Evolutionary conservation across 2,329 filamentous ascomycete species (phyloP), one percentile per base, ranked within the genome.

Genomic region (Geosmithia morbida): DNA sequence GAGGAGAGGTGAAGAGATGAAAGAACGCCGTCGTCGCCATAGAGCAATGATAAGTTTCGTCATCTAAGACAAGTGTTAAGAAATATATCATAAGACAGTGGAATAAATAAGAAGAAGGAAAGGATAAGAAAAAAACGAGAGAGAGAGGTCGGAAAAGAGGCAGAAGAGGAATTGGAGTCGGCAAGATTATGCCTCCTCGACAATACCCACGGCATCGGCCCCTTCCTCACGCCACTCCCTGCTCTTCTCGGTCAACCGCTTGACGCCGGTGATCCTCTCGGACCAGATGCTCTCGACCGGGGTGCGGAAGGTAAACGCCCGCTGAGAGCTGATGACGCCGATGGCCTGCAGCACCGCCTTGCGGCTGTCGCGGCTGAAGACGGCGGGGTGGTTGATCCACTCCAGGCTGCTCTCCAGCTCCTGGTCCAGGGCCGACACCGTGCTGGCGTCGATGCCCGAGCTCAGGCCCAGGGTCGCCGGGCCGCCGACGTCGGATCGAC

Each of bases 321-420:
- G 78, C 66, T 98, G 92, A 7, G 86, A 94, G 58, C 86, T 92
- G 56, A 98, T 96, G 51, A 97, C 89, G 7, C 92, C 90, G 54
- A 98, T 97, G 16, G 89, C 87, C 63, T 98, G 92, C 20, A 98
- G 72, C 2, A 98, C 89, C 4, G 90, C 87, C 69, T 98, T 98
- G 57, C 92, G 82, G 49, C 86, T 92, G 61, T 98, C 92, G 39
- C 92, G 81, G 8, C 85, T 83, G 61, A 98, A 98, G 2, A 97
- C 87, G 2, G 89, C 89, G 1, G 92, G 92, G 59, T 98, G 92
- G 60, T 85, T 88, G 64, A 98, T 97, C 92, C 92, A 98, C 65
- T 98, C 92, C 16, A 98, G 70, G 46, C 85, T 87, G 33, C 85
- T 79, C 61, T 95, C 87, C 33, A 98, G 76, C 63, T 98, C 92